These are phyloP conservation scores for Termitomyces sp. DNA, from an alignment of 768 basidiomycete species.

Conservation along the genomic window DNA sequence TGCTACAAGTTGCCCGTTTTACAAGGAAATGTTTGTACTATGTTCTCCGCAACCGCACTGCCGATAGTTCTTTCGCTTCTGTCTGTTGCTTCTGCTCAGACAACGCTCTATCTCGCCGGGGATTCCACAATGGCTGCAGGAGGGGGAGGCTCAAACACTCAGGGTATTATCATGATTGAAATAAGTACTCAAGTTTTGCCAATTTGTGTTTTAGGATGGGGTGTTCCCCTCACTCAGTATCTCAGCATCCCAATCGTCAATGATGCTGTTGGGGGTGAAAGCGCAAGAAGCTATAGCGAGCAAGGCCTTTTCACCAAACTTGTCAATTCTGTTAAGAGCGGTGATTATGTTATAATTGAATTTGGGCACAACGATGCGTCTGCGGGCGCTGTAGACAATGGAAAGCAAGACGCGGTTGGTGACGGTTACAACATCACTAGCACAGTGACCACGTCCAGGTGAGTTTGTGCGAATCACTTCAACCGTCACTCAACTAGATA, in stretches of 20 bases:
- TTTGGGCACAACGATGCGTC: conserved; percentile 46
- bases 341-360: conserved; percentile 39
- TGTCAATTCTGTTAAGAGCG: conserved; percentile 30
- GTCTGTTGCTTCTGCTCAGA: conserved; percentile 19
- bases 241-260: conserved; percentile 39
- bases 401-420: conserved; percentile 35
- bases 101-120: conserved; percentile 40
- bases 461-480: neutral
- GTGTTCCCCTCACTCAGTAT: conserved; percentile 34
- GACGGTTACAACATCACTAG: conserved; percentile 1
- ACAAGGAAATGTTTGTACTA: neutral
- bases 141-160: conserved; percentile 32
- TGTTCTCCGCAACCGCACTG: neutral
- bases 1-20: neutral
- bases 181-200: neutral
- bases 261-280: conserved; percentile 38
- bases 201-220: conserved; percentile 31
- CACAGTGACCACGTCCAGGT: neutral
- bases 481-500: neutral
- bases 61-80: neutral
- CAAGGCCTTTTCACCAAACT: conserved; percentile 41
- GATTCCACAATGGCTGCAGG: conserved; percentile 39
- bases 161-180: conserved; percentile 18
- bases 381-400: conserved; percentile 29
- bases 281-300: conserved; percentile 41